These are phyloP conservation scores for Sclerotiophoma versabilis DNA, from an alignment of 2,329 filamentous ascomycete species.

Conservation along the genomic window DNA sequence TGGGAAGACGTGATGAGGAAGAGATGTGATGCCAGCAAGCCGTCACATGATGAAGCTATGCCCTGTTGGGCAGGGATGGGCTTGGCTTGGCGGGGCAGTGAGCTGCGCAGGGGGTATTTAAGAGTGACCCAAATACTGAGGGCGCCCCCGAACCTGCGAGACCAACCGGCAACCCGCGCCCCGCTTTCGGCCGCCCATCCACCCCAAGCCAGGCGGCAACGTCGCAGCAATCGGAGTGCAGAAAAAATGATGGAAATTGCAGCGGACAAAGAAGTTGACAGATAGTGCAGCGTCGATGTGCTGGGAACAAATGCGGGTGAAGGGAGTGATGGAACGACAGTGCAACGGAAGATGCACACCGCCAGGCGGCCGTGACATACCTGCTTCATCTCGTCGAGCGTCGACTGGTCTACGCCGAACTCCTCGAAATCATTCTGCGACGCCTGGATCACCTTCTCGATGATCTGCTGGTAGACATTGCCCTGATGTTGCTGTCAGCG, in stretches of 20 bases:
- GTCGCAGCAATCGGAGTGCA: conserved; percentile 27
- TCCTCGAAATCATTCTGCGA: conserved; percentile 97
- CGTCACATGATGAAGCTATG: conserved; percentile 47
- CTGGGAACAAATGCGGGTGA: conserved; percentile 10
- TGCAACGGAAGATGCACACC: conserved; percentile 23
- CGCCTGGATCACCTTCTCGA: conserved; percentile 69
- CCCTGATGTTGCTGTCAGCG: conserved; percentile 59
- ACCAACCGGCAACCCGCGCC: conserved; percentile 50
- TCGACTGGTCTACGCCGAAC: conserved; percentile 86
- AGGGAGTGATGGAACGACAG: conserved; percentile 15
- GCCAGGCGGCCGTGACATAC: conserved; percentile 64
- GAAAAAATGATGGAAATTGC: conserved; percentile 24
- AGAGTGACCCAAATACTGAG: conserved; percentile 56
- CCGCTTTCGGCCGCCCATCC: conserved; percentile 52
- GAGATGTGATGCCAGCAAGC: conserved; percentile 17
- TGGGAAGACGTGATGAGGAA: conserved; percentile 2
- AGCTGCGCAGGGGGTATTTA: conserved; percentile 55
- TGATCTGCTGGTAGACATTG: conserved; percentile 86
- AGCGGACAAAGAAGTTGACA: conserved; percentile 11
- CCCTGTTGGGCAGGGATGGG: conserved; percentile 42
- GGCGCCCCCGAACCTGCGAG: conserved; percentile 48
- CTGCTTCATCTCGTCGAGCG: conserved; percentile 84
- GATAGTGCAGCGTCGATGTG: not conserved
- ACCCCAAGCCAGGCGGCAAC: conserved; percentile 35
- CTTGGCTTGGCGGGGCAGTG: conserved; percentile 45